Base-by-base conservation (phyloP, 2,329 filamentous ascomycete species). In the Aspergillus niger region DNA sequence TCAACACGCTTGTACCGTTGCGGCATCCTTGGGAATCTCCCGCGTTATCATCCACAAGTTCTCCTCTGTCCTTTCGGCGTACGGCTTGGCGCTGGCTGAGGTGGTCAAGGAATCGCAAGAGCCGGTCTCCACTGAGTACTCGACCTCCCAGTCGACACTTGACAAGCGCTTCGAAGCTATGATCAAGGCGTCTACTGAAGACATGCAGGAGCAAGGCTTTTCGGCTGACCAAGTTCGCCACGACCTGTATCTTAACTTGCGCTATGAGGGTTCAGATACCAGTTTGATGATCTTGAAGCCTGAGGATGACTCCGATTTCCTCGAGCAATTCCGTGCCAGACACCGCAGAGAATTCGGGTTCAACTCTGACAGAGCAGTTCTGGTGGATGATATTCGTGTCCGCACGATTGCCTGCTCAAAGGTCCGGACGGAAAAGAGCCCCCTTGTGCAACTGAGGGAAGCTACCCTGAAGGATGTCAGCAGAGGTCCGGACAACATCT, bases 331-430 rank as follows among this genome's bases (percentile, higher is more conserved):
- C 72, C 82, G 94, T 39, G 87, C 88, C 68, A 91, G 96, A 65
- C 94, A 97, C 73, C 88, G 91, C 52, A 91, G 94, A 69, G 93
- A 97, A 70, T 97, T 97, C 72, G 92, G 92, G 0, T 97, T 97
- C 72, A 95, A 91, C 0, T 87, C 86, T 13, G 91, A 96, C 56
- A 84, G 92, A 54, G 89, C 96, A 58, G 90, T 97, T 51, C 90
- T 97, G 38, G 85, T 97, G 2, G 93, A 97, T 62, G 93, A 97
- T 72, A 90, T 97, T 3, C 87, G 93, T 53, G 91, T 94, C 3
- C 86, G 94, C 53, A 92, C 91, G 6, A 96, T 96, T 62, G 92
- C 91, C 79, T 86, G 48, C 76, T 85, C 11, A 77, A 83, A 24
- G 78, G 81, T 63, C 74, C 85, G 63, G 89, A 91, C 74, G 79